phyloP scores from a whole-genome alignment of 2,329 filamentous ascomycete genomes.

The Fusarium proliferatum region DNA sequence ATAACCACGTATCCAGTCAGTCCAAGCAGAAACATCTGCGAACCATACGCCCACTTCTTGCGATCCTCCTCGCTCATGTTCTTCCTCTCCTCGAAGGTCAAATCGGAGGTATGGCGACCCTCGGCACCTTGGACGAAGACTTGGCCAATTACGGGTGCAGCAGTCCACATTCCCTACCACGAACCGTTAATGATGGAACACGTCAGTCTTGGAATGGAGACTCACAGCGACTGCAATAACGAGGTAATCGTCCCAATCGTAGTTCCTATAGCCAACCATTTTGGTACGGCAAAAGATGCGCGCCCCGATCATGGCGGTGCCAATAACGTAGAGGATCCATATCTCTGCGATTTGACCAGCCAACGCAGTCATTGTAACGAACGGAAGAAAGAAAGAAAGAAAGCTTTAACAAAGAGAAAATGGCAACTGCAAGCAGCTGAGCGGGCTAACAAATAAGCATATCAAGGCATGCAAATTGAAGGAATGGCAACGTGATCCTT shows the following conservation, averaged over 20 bases:
- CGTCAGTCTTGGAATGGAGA: not conserved
- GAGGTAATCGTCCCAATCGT: constrained; percentile 50
- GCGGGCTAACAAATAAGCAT: not conserved
- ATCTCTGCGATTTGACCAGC: constrained; percentile 46
- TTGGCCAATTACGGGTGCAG: constrained; percentile 35
- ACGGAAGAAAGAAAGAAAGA: not conserved
- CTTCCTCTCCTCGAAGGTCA: constrained; percentile 48
- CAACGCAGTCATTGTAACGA: not conserved
- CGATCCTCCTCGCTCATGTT: constrained; percentile 45
- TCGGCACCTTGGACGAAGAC: constrained; percentile 46
- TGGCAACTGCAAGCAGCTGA: not conserved
- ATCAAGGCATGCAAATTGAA: not conserved
- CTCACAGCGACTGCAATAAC: constrained; percentile 32
- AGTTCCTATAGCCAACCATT: constrained; percentile 48
- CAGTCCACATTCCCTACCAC: constrained; percentile 32
- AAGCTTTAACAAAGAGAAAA: not conserved
- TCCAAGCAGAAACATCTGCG: constrained; percentile 52
- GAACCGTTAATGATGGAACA: not conserved
- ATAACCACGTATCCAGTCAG: constrained; percentile 50
- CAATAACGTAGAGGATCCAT: constrained; percentile 52
- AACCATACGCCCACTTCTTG: constrained; percentile 45
- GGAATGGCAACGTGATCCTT: not conserved
- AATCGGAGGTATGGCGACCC: constrained; percentile 45
- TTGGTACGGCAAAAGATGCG: constrained; percentile 49
- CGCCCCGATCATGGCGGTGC: constrained; percentile 46